Conservation (phyloP, 192 early-diverging fungal genomes). For the Neocallimastix lanati region DNA sequence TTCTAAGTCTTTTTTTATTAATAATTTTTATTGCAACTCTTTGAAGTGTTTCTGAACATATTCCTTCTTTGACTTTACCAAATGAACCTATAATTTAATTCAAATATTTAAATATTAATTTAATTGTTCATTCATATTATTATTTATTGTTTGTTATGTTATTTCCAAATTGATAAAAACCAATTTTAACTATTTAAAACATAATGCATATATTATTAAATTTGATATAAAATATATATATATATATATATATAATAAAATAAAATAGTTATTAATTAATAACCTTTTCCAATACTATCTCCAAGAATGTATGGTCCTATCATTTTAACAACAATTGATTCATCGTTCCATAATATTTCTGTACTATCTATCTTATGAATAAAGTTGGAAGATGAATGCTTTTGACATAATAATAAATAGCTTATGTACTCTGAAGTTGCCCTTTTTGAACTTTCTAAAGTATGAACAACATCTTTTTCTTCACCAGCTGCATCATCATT, state of each 20-base stretch:
- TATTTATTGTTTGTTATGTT: no score
- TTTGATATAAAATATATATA: no score
- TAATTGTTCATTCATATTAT: no score
- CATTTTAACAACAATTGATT: constrained; percentile 18
- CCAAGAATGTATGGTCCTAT: constrained; percentile 35
- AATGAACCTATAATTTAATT: constrained; percentile 13
- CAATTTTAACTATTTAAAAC: no score
- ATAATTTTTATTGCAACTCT: constrained; percentile 40
- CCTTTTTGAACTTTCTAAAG: neutral
- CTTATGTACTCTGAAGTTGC: neutral
- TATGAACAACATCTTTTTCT: neutral
- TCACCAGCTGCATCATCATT: neutral
- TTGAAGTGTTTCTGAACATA: constrained; percentile 29
- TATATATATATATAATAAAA: no score
- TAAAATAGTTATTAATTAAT: no score
- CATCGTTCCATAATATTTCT: constrained; percentile 25
- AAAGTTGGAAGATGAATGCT: constrained; percentile 27
- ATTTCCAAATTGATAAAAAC: no score
- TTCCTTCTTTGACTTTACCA: constrained; percentile 41
- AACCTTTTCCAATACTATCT: constrained; percentile 30
- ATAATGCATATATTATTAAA: no score
- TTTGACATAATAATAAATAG: constrained; percentile 30
- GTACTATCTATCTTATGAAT: constrained; percentile 34
- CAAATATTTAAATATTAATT: no score
- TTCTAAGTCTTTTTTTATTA: constrained; percentile 29